phyloP scores from a whole-genome alignment of 768 basidiomycete species.

The Cyathus striatus region DNA sequence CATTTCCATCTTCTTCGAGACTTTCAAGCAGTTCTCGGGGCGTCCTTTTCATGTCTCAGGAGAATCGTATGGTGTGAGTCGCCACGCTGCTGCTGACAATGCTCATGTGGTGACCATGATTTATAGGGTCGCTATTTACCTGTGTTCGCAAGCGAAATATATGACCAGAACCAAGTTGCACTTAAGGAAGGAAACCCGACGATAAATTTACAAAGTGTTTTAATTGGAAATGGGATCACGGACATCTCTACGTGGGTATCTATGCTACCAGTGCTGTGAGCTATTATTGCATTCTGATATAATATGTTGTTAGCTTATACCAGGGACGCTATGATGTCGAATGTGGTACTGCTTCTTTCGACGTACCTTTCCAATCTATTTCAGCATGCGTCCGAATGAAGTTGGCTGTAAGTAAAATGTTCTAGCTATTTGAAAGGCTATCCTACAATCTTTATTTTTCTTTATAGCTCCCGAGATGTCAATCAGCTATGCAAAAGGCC shows the following conservation, averaged over 20 bases:
- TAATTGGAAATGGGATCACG: conserved; percentile 62
- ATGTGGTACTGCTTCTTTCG: conserved; percentile 52
- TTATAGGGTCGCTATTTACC: conserved; percentile 63
- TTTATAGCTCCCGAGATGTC: conserved; percentile 63
- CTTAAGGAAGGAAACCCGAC: conserved; percentile 46
- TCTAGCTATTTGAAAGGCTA: too few species aligned
- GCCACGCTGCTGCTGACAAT: too few species aligned
- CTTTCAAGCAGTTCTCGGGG: conserved; percentile 67
- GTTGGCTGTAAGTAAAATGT: conserved; percentile 42
- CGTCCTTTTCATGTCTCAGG: conserved; percentile 69
- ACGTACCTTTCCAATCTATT: conserved; percentile 48
- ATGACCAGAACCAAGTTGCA: conserved; percentile 60
- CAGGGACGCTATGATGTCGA: conserved; percentile 52
- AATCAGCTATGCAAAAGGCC: conserved; percentile 44
- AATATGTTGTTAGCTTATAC: conserved; percentile 36
- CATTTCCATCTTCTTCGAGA: conserved; percentile 74
- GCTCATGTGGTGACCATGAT: conserved; percentile 11
- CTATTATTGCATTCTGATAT: too few species aligned
- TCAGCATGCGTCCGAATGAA: conserved; percentile 59
- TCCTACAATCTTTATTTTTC: too few species aligned
- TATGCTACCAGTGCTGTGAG: too few species aligned
- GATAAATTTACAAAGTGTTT: conserved; percentile 62
- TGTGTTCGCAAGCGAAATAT: conserved; percentile 72
- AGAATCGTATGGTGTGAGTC: conserved; percentile 68
- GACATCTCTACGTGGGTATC: conserved; percentile 36